Evolutionary conservation across 805 yeast species (phyloP), one percentile per base, ranked within the genome.

Genomic region (Schwanniomyces vanrijiae): DNA sequence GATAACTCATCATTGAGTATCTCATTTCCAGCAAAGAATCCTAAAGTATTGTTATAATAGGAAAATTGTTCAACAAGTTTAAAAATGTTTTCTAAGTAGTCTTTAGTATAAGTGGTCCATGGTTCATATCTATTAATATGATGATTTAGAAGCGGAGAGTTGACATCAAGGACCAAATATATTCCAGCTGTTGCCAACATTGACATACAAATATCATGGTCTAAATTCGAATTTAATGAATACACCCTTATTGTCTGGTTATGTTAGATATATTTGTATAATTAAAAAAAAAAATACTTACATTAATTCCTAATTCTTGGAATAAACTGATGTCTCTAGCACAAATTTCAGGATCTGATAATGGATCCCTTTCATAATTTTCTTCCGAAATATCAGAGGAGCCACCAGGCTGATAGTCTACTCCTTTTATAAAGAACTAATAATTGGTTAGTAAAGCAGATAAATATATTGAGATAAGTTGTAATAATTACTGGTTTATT

Each of bases 351-450:
- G 83, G 76, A 57, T 89, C 85, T 2, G 96, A 85, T 37, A 92
- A 72, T 0, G 97, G 96, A 61, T 92, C 98, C 8, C 55, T 61
- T 5, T 58, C 50, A 8, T 20, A 20, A 11, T 37, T 14, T 20
- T 37, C 39, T 3, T 58, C 65, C n/a, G 71, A 71, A 20, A 83
- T 83, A 0, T 84, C 91, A 0, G 96, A 84, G 0, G 96, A 84
- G 0, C 97, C 98, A 8, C 97, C 97, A 0, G 97, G 97, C 60
- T 92, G 97, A 61, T 91, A 91, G 64, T 92, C 98, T 1, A 92
- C 87, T 16, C 98, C 98, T 64, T 81, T 84, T 31, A 91, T 77
- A 56, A 76, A 84, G 60, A 92, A 91, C 82, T 83, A 43, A 46
- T 13, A 38, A 41, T 26, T 11, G 5, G 37, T 42, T 33, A 22